These are phyloP conservation scores for Mycosarcoma maydis DNA, from an alignment of 1,284 basidiomycete species.

Conservation along the genomic window DNA sequence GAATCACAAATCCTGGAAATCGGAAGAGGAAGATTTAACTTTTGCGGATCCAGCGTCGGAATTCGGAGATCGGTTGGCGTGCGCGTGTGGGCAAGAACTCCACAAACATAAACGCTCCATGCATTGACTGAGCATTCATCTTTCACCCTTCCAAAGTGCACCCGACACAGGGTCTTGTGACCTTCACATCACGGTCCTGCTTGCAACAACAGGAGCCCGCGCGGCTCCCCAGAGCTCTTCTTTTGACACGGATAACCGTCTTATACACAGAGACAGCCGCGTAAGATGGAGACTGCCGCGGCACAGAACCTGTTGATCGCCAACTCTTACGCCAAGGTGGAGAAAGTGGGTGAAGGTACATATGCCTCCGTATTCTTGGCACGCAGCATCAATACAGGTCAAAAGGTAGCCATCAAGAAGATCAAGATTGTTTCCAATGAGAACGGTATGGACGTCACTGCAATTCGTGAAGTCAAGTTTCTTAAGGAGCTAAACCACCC, in stretches of 20 bases:
- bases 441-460: slow-evolving; percentile 99
- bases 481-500: slow-evolving; percentile 91
- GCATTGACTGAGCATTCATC: not conserved
- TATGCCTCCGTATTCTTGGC: slow-evolving; percentile 86
- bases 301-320: slow-evolving; percentile 52
- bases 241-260: no score
- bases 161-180: no score
- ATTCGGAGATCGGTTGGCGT: not conserved
- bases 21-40: not conserved
- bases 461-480: slow-evolving; percentile 97
- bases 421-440: slow-evolving; percentile 71
- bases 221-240: no score
- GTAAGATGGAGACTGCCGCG: slow-evolving; percentile 51
- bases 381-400: slow-evolving; percentile 74
- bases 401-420: slow-evolving; percentile 95
- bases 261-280: slow-evolving; percentile 47
- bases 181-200: no score
- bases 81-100: not conserved
- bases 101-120: not conserved
- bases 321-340: slow-evolving; percentile 49
- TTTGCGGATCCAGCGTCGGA: not conserved
- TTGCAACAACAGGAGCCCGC: not conserved
- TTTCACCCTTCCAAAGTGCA: no score
- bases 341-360: slow-evolving; percentile 82
- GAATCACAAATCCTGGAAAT: not conserved